These are phyloP conservation scores for Lantana camara DNA, from an alignment of 257 asterid species.

Conservation along the genomic window DNA sequence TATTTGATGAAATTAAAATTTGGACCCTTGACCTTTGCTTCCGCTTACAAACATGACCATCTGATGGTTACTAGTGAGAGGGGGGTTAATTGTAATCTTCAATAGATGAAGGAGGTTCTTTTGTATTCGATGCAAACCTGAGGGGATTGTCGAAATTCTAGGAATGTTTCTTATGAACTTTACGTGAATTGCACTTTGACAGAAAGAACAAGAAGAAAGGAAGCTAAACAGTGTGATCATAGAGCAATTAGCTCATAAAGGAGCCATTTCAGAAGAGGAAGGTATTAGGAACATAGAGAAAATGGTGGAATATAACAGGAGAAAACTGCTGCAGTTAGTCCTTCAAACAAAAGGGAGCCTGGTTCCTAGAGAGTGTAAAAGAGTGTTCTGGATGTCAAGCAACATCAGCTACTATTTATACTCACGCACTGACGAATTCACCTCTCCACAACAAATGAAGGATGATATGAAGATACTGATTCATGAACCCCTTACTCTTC, in stretches of 20 bases:
- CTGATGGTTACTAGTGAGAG: too few relatives aligned
- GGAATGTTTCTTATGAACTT: too few relatives aligned
- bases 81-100: too few relatives aligned
- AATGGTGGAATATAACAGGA: slow-evolving; percentile 20
- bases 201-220: slow-evolving; percentile 21
- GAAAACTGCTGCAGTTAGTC: slow-evolving; percentile 18
- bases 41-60: too few relatives aligned
- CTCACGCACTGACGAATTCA: slow-evolving; percentile 15
- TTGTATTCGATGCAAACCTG: too few relatives aligned
- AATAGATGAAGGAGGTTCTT: too few relatives aligned
- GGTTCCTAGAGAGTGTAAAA: slow-evolving; percentile 27
- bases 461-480: slow-evolving; percentile 16
- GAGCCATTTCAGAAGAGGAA: slow-evolving; percentile 14
- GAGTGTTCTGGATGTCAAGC: slow-evolving; percentile 26
- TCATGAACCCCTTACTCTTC: neutral
- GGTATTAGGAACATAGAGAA: neutral
- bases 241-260: slow-evolving; percentile 15
- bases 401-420: slow-evolving; percentile 23
- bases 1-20: too few relatives aligned
- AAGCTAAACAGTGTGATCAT: slow-evolving; percentile 4
- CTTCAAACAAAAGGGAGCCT: slow-evolving; percentile 5
- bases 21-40: neutral
- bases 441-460: slow-evolving; percentile 23
- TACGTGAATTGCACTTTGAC: neutral
- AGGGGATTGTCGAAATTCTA: too few relatives aligned